A percentile compares a stretch with the other conserved stretches of the same genome.
Evolutionary conservation across 176 grass and related monocot species (phyloP).

Genomic region (Calamus simplicifolius): DNA sequence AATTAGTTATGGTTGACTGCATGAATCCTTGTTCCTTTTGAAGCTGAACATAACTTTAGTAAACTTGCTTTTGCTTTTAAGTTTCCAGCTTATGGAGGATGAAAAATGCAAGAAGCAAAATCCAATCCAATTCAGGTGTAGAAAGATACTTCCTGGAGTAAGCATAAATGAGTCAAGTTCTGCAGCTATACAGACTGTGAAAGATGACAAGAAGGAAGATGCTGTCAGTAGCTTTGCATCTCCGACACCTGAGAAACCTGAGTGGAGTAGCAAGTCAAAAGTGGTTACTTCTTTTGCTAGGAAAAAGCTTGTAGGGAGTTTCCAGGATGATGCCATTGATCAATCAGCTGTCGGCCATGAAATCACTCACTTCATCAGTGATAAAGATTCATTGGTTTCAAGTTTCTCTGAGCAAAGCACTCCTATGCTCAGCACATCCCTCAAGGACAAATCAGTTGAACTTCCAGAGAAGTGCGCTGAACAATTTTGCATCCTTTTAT

Average conservation of each 20-base stretch:
- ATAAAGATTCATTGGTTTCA: conserved; percentile 14
- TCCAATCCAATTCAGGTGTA: conserved; percentile 22
- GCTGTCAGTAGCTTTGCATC: conserved; percentile 44
- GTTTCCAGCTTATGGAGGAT: conserved; percentile 36
- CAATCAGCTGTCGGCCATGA: conserved; percentile 3
- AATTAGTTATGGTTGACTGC: background rate
- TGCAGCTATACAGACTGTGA: conserved; percentile 21
- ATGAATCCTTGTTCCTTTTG: background rate
- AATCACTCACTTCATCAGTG: conserved; percentile 14
- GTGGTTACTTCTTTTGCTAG: conserved; percentile 49
- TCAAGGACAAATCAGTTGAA: conserved; percentile 20
- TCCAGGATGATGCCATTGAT: conserved; percentile 34
- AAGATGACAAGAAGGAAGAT: conserved; percentile 23
- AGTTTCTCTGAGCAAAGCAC: background rate
- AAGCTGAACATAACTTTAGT: background rate
- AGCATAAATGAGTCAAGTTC: conserved; percentile 16
- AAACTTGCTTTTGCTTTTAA: too few species aligned
- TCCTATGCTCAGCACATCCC: background rate
- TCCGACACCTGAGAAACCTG: conserved; percentile 65
- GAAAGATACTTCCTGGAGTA: conserved; percentile 17
- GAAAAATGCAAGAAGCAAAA: conserved; percentile 18
- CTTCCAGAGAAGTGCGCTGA: conserved; percentile 66
- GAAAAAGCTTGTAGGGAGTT: conserved; percentile 52
- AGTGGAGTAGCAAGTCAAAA: conserved; percentile 44
- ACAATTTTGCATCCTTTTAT: conserved; percentile 13